phyloP scores from a whole-genome alignment of 2,329 filamentous ascomycete genomes.

The Helicocarpus griseus region DNA sequence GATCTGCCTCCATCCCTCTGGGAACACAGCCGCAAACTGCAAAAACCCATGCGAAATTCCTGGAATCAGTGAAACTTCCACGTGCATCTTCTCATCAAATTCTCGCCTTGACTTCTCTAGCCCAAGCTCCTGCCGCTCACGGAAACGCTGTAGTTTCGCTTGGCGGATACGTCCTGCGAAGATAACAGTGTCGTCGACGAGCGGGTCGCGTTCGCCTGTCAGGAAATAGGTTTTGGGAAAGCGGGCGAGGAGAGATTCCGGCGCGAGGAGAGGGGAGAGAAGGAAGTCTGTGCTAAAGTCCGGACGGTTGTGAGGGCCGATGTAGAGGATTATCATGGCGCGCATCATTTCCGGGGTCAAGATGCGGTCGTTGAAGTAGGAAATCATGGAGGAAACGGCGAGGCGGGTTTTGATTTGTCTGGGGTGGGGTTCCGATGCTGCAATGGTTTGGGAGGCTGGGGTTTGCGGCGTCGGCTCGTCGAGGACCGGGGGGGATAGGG shows the following conservation, averaged over 20 bases:
- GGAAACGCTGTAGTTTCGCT: slow-evolving; percentile 55
- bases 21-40: slow-evolving; percentile 81
- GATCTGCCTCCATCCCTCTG: slow-evolving; percentile 82
- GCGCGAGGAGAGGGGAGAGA: slow-evolving; percentile 80
- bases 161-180: slow-evolving; percentile 83
- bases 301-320: slow-evolving; percentile 84
- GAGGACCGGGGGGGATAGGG: slow-evolving; percentile 16
- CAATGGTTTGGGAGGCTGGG: slow-evolving; percentile 27
- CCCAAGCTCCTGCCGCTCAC: slow-evolving; percentile 47
- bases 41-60: slow-evolving; percentile 90
- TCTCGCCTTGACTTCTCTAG: slow-evolving; percentile 43
- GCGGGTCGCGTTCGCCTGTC: slow-evolving; percentile 86
- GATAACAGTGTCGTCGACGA: slow-evolving; percentile 95
- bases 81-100: slow-evolving; percentile 64
- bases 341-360: slow-evolving; percentile 97
- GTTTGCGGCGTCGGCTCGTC: slow-evolving; percentile 22
- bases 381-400: slow-evolving; percentile 93
- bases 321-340: slow-evolving; percentile 96
- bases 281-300: slow-evolving; percentile 89
- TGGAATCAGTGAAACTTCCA: slow-evolving; percentile 75
- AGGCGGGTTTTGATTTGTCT: slow-evolving; percentile 65
- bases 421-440: slow-evolving; percentile 30
- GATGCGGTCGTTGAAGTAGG: slow-evolving; percentile 93
- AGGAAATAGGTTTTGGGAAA: slow-evolving; percentile 94
- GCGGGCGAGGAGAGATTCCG: slow-evolving; percentile 68